Evolutionary conservation across 2,329 filamentous ascomycete genomes (phyloP), one percentile per base, ranked within the genome.

Genomic region (Xenoacremonium recifei): DNA sequence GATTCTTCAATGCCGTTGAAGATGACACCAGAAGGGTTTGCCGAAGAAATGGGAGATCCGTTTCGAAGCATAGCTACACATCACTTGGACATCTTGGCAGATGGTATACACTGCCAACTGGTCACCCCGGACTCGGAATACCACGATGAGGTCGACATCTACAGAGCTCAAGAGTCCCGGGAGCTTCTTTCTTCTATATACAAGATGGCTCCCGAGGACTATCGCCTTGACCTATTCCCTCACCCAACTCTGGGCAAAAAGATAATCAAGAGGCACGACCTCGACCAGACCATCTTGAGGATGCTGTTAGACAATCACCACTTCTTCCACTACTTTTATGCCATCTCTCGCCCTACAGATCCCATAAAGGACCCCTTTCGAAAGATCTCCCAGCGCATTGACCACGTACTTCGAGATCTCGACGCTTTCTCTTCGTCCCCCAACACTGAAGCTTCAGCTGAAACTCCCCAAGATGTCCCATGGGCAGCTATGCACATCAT

Each of bases 271-370:
- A 63, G 65, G 9, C 62, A 66, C 37, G 74, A 79, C 44, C 63
- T 79, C 1, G 73, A 75, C 48, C 64, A 65, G 33, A 77, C 75
- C 3, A 57, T 81, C 12, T 72, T 76, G 47, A 71, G 71, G 38
- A 76, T 80, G 61, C 65, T 80, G 13, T 62, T 79, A 17, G 67
- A 71, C 47, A 78, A 79, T 51, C 67, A 76, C 55, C 69, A 73
- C 30, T 72, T 80, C 60, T 77, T 80, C 54, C 64, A 73, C 38
- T 73, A 77, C 61, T 74, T 80, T 44, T 65, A 71, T 34, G 67
- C 68, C 13, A 62, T 69, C 7, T 66, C 73, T 40, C 61, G 63
- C n/a, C 65, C 75, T 3, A 59, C 63, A 35, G 72, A 75, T 42
- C 61, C 63, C 18, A 62, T 72, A 23, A 68, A 68, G 30, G 70